These are phyloP conservation scores for Pythium grandisporangium DNA, from an alignment of 352 stramenopile genomes.

Conservation along the genomic window DNA sequence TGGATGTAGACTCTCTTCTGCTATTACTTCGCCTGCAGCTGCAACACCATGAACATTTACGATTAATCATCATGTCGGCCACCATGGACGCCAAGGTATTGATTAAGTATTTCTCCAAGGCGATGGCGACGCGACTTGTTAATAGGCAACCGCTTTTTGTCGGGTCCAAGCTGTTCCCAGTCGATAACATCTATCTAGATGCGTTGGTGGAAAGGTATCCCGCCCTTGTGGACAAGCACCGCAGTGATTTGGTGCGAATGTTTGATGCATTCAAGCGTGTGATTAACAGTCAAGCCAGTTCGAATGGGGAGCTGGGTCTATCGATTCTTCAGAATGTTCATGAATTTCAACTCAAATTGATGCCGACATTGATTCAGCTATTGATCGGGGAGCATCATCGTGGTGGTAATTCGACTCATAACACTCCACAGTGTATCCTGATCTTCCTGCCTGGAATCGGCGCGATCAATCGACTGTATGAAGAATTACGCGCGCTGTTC, in stretches of 20 bases:
- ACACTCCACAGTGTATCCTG: constrained; percentile 87
- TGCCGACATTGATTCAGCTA: constrained; percentile 43
- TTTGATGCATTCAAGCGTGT: constrained; percentile 27
- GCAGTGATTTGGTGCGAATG: constrained; percentile 40
- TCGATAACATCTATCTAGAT: constrained; percentile 61
- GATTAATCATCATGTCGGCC: constrained; percentile 95
- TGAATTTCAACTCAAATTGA: constrained; percentile 47
- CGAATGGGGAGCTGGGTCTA: constrained; percentile 40
- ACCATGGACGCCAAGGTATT: constrained; percentile 92
- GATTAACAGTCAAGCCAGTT: constrained; percentile 8
- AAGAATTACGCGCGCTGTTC: constrained; percentile 32
- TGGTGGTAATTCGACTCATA: constrained; percentile 5
- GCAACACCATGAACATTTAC: constrained; percentile 52
- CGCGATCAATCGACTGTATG: constrained; percentile 89
- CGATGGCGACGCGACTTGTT: constrained; percentile 35
- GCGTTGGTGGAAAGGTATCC: constrained; percentile 32
- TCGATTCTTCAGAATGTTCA: constrained; percentile 48
- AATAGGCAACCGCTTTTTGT: constrained; percentile 67
- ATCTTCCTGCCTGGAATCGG: constrained; percentile 94
- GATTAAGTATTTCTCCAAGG: constrained; percentile 80
- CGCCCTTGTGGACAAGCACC: constrained; percentile 15
- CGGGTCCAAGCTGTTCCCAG: constrained; percentile 68
- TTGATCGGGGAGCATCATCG: constrained; percentile 38
- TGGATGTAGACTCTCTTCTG: constrained; percentile 95
- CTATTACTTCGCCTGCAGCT: constrained; percentile 83